Base-by-base conservation (phyloP, 768 basidiomycete species). In the Galerina marginata region DNA sequence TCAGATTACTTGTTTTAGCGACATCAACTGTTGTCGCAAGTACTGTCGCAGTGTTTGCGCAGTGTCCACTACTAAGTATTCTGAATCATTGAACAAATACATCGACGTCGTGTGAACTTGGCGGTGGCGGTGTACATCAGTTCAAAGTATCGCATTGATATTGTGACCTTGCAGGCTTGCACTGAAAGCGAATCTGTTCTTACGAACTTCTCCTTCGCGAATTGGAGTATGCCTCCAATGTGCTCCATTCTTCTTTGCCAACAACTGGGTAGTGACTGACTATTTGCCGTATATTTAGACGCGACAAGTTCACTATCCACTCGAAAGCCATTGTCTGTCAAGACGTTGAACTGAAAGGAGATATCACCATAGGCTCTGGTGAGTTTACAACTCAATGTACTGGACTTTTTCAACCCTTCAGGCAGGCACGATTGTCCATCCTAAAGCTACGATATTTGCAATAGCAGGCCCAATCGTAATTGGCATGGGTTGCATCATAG, bases 301-400 rank as follows among this genome's bases (percentile, higher is more conserved):
- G 91, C 65, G 91, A 95, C 79, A 92, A 91, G 71, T 90, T 92
- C 69, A 91, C 89, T 6, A 93, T 97, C 46, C 93, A 96, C 65
- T 92, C 95, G 2, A 93, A 89, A 71, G 91, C 94, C 6, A 83
- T 96, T 49, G 91, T 98, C 29, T 94, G 93, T 71, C 91, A 94
- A 70, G 95, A 97, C 77, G 92, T 93, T 33, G 95, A 98, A 63
- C 82, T 99, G 66, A 93, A 93, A 71, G 96, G 97, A 52, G 91
- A 95, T 68, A 92, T 96, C 55, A 96, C 95, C 16, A 91, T 99
- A 58, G 95, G 95, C 26, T 82, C 92, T 71, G 91, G 93, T 87
- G 52, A 5, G 65, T 59, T 23, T 5, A 12, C 47, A 25, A 5
- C 53, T 36, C 12, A 1, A 9, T 47, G 20, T 39, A 40, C 38